phyloP scores from a whole-genome alignment of 2,329 filamentous ascomycete genomes.

The Lasiodiplodia hormozganensis region DNA sequence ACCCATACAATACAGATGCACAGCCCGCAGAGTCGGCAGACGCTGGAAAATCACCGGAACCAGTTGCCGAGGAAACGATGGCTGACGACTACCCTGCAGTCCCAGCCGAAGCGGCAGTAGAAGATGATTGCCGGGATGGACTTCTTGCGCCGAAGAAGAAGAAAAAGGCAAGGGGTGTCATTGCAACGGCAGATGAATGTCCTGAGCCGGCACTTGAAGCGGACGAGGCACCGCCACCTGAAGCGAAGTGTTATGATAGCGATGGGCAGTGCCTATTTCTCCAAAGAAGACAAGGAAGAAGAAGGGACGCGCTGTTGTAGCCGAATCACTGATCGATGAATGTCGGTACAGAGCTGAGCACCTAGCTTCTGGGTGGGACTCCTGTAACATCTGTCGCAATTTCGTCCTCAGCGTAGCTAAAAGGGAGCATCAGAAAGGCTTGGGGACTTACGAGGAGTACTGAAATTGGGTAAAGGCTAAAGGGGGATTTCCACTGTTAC shows the following conservation, averaged over 20 bases:
- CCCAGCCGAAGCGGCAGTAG: background rate
- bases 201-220: too few relatives aligned
- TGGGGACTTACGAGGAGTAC: background rate
- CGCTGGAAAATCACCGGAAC: background rate
- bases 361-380: background rate
- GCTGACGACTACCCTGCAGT: background rate
- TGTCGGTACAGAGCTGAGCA: background rate
- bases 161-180: too few relatives aligned
- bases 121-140: background rate
- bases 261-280: too few relatives aligned
- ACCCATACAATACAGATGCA: background rate
- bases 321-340: background rate
- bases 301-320: background rate
- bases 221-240: too few relatives aligned
- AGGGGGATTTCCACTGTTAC: background rate
- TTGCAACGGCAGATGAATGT: too few relatives aligned
- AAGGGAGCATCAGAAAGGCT: background rate
- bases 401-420: background rate
- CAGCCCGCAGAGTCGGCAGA: background rate
- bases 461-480: background rate
- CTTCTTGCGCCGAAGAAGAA: background rate
- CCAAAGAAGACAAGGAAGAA: too few relatives aligned
- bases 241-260: too few relatives aligned
- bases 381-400: background rate
- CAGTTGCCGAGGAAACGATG: background rate